Conservation (phyloP, 352 stramenopile genomes). For the Phytophthora sp. region DNA sequence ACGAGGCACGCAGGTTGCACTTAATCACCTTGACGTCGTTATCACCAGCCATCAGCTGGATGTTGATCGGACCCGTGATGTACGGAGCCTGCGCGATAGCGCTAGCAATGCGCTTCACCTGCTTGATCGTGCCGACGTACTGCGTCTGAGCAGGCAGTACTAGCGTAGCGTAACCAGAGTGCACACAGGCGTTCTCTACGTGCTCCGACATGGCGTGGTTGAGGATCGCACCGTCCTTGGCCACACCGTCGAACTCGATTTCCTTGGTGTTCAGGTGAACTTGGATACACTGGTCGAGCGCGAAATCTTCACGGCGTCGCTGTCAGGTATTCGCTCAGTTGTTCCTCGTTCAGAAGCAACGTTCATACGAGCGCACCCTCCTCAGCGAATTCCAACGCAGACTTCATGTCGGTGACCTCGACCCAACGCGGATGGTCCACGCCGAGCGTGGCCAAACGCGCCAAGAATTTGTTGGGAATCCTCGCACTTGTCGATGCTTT, state of each 20-base stretch:
- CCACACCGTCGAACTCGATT: slow-evolving; percentile 99
- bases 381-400: slow-evolving; percentile 92
- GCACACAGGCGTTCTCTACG: slow-evolving; percentile 99
- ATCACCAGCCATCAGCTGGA: slow-evolving; percentile 98
- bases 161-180: slow-evolving; percentile 98
- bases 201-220: slow-evolving; percentile 99
- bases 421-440: slow-evolving; percentile 81
- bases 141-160: slow-evolving; percentile 98
- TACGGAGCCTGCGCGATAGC: slow-evolving; percentile 95
- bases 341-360: slow-evolving; percentile 91
- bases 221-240: slow-evolving; percentile 95
- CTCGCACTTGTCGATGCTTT: slow-evolving; percentile 96
- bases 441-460: slow-evolving; percentile 95
- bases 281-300: slow-evolving; percentile 98
- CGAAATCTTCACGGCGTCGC: slow-evolving; percentile 90
- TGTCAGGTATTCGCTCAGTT: slow-evolving; percentile 85
- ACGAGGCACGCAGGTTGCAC: slow-evolving; percentile 98
- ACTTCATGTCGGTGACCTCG: slow-evolving; percentile 90
- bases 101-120: slow-evolving; percentile 95
- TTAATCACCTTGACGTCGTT: slow-evolving; percentile 99
- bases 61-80: slow-evolving; percentile 99
- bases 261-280: slow-evolving; percentile 98
- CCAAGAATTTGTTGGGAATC: slow-evolving; percentile 95
- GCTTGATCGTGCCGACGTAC: slow-evolving; percentile 96
- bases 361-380: slow-evolving; percentile 95